phyloP scores from a whole-genome alignment of 2,329 filamentous ascomycete genomes.

The Hymenoscyphus linearis region DNA sequence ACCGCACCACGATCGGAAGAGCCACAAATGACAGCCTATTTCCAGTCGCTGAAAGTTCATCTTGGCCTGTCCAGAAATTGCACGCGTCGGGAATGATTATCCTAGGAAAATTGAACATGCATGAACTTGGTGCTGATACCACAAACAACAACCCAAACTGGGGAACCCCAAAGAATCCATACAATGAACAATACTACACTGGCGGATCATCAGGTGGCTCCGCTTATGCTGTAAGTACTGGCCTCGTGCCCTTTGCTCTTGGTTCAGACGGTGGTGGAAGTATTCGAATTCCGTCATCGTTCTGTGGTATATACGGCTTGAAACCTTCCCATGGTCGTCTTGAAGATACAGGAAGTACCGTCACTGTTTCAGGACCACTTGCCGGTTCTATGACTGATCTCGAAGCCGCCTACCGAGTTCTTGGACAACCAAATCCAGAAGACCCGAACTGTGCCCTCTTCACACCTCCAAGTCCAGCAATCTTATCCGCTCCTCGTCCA shows the following conservation, averaged over 20 bases:
- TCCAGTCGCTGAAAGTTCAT: constrained; percentile 59
- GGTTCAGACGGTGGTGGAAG: constrained; percentile 83
- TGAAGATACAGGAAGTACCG: constrained; percentile 47
- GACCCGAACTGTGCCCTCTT: constrained; percentile 59
- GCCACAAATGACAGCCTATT: constrained; percentile 77
- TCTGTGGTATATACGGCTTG: constrained; percentile 60
- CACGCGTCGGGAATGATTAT: constrained; percentile 65
- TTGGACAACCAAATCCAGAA: constrained; percentile 64
- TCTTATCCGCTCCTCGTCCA: constrained; percentile 31
- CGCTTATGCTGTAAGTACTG: constrained; percentile 71
- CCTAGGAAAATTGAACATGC: constrained; percentile 79
- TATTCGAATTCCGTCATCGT: constrained; percentile 38
- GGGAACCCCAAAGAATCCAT: constrained; percentile 73
- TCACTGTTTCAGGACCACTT: constrained; percentile 68
- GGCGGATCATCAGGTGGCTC: constrained; percentile 92
- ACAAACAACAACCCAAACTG: constrained; percentile 84
- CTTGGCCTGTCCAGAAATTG: constrained; percentile 62
- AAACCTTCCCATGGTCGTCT: constrained; percentile 73
- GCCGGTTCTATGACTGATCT: constrained; percentile 73
- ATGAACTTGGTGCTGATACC: constrained; percentile 73
- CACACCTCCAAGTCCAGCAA: constrained; percentile 46
- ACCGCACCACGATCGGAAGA: constrained; percentile 64
- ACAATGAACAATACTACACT: constrained; percentile 67
- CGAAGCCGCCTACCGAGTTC: constrained; percentile 73
- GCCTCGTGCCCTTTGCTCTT: constrained; percentile 60